phyloP scores from a whole-genome alignment of 2,329 filamentous ascomycete species.

The Didymella pomorum region DNA sequence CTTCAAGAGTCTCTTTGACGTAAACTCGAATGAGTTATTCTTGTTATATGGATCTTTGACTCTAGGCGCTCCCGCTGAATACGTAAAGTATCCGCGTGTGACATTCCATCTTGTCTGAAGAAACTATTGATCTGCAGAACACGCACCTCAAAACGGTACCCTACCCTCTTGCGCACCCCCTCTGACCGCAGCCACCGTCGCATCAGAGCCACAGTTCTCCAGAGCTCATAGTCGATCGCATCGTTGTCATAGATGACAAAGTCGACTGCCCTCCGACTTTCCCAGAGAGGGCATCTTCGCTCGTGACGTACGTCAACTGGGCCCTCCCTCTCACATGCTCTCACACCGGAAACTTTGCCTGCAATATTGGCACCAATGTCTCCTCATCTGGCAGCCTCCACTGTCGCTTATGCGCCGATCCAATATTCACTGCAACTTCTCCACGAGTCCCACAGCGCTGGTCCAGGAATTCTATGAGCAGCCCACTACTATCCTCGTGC shows the following conservation, averaged over 20 bases:
- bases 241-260: background rate
- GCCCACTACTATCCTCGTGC: background rate
- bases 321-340: background rate
- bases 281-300: too few species aligned
- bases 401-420: too few species aligned
- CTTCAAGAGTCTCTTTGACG: too few species aligned
- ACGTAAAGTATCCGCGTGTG: too few species aligned
- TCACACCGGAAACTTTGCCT: background rate
- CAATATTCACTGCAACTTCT: too few species aligned
- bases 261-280: background rate
- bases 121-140: background rate
- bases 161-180: background rate
- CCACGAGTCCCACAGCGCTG: background rate
- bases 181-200: background rate
- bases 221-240: background rate
- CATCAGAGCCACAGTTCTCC: background rate
- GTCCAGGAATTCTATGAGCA: background rate
- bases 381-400: too few species aligned
- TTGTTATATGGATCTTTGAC: too few species aligned
- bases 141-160: background rate
- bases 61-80: too few species aligned
- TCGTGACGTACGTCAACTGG: background rate
- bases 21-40: too few species aligned
- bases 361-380: too few species aligned
- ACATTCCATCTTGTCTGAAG: background rate